Conservation (phyloP, 805 yeast species). For the Metschnikowia sp. region DNA sequence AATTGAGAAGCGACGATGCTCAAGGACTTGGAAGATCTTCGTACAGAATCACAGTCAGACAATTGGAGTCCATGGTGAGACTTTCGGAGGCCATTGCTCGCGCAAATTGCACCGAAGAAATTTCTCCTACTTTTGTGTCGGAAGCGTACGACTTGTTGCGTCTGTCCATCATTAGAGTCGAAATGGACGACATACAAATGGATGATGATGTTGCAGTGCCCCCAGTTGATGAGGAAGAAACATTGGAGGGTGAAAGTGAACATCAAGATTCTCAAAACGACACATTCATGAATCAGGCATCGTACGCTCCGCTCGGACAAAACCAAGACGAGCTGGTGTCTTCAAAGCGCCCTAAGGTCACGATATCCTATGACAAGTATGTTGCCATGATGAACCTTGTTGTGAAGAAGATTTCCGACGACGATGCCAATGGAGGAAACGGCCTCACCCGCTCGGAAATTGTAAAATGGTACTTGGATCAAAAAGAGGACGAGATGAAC, state of each 20-base stretch:
- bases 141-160: slow-evolving; percentile 89
- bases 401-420: slow-evolving; percentile 60
- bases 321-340: slow-evolving; percentile 1
- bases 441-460: slow-evolving; percentile 70
- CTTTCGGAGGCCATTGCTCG: slow-evolving; percentile 94
- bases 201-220: slow-evolving; percentile 55
- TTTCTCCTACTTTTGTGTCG: slow-evolving; percentile 79
- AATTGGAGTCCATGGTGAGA: slow-evolving; percentile 89
- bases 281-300: slow-evolving; percentile 1
- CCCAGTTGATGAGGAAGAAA: slow-evolving; percentile 15
- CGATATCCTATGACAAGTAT: slow-evolving; percentile 81
- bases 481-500: slow-evolving; percentile 65
- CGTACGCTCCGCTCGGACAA: background rate
- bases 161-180: slow-evolving; percentile 90
- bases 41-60: slow-evolving; percentile 95
- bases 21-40: slow-evolving; percentile 83
- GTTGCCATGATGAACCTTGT: slow-evolving; percentile 77
- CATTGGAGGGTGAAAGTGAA: slow-evolving; percentile 17
- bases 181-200: slow-evolving; percentile 85
- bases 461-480: slow-evolving; percentile 77
- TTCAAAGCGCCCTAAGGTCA: slow-evolving; percentile 26
- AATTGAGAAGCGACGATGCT: slow-evolving; percentile 83
- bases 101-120: slow-evolving; percentile 89
- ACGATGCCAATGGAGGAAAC: slow-evolving; percentile 43
- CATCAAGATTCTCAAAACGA: slow-evolving; percentile 3